Conservation (phyloP, 768 basidiomycete genomes). For the Filobasidium wieringae region DNA sequence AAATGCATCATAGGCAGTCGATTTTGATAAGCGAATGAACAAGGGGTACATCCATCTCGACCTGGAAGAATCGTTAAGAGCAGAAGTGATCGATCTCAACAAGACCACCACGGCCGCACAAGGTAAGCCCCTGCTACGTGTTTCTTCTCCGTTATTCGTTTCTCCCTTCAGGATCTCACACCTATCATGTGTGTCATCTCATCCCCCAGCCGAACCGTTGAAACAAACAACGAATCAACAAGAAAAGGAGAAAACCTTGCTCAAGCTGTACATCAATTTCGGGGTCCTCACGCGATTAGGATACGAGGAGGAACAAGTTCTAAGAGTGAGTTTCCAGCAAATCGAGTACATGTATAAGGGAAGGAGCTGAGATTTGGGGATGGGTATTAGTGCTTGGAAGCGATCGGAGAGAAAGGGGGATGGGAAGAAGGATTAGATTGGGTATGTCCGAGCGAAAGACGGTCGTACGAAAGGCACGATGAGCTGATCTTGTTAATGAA, state of each 20-base stretch:
- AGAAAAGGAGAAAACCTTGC: constrained; percentile 54
- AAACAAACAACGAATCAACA: constrained; percentile 14
- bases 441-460: too few species aligned
- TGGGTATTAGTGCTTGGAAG: constrained; percentile 54
- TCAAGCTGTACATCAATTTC: constrained; percentile 64
- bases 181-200: not conserved
- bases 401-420: constrained; percentile 44
- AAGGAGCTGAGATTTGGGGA: not conserved
- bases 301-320: constrained; percentile 56
- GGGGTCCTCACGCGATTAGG: constrained; percentile 68
- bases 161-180: not conserved
- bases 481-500: too few species aligned
- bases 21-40: constrained; percentile 65
- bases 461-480: too few species aligned
- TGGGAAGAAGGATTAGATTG: constrained; percentile 78
- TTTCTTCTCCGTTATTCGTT: too few species aligned
- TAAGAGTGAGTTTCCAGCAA: constrained; percentile 36
- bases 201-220: constrained; percentile 4
- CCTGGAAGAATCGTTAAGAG: constrained; percentile 50
- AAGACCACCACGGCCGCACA: constrained; percentile 2
- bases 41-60: constrained; percentile 53
- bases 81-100: constrained; percentile 46
- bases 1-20: constrained; percentile 50
- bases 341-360: not conserved
- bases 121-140: constrained; percentile 3